Base-by-base conservation (phyloP, 768 basidiomycete species). In the Panus rudis region DNA sequence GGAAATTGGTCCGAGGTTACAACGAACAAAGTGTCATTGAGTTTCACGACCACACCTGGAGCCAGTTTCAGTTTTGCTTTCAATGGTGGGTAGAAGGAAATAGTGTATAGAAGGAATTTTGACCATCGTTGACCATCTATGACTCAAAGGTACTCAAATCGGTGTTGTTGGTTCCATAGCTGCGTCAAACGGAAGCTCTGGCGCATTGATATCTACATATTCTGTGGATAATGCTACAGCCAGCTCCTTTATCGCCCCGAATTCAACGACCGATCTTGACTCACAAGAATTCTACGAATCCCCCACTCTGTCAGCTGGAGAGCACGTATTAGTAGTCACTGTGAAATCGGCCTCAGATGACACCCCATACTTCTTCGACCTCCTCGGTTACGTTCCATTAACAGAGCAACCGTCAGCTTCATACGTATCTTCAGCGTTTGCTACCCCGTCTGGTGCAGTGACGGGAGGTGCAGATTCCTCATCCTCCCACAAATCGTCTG, bases 1-100 rank as follows among this genome's bases (percentile, higher is more conserved):
- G 41, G 46, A 2, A 27, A 37, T 19, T 47, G 46, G 41, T 17
- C 22, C 8, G 40, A 47, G 31, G 21, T 47, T 42, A 28, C 24
- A 35, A 27, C 10, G 8, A 14, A 3, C 12, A 12, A 13, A 32
- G 17, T 19, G 41, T 41, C 4, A 25, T 42, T 42, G 26, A 35
- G 34, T 11, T 42, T 22, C 20, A 42, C 46, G 12, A 17, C 24
- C 5, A 17, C 30, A 3, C 31, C 12, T n/a, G 46, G 41, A 2
- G 12, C 20, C 13, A 30, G 19, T 20, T n/a, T 47, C 31, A 21
- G 23, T 2, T 47, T 47, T 23, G 39, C 25, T 14, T 47, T 47
- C 26, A 47, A 47, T 31, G 46, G 46, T 42, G 22, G 16, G 46
- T 40, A 19, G 17, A 19, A 10, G 8, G 34, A 16, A 11, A 26